phyloP scores from a whole-genome alignment of 2,329 filamentous ascomycete genomes.

The Cryoendolithus antarcticus region DNA sequence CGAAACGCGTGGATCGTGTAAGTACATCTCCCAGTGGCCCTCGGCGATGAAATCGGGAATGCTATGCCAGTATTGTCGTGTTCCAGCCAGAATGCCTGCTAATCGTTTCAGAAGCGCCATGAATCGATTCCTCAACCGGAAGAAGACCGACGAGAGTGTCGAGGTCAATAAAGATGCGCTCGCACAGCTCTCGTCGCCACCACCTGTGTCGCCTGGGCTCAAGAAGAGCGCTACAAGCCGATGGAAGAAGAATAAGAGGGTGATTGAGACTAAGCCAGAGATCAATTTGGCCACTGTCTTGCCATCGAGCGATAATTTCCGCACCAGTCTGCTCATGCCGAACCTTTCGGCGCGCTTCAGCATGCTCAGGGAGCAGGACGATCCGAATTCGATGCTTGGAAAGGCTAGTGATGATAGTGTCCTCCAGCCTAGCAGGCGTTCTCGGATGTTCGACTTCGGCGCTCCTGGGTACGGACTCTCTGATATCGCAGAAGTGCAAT shows the following conservation, averaged over 20 bases:
- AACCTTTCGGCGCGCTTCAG: slow-evolving; percentile 91
- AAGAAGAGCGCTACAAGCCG: slow-evolving; percentile 21
- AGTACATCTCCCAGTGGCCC: too few relatives aligned
- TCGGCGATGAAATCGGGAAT: too few relatives aligned
- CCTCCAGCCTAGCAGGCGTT: slow-evolving; percentile 68
- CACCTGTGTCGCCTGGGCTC: slow-evolving; percentile 13
- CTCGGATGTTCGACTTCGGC: slow-evolving; percentile 62
- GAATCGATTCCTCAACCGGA: slow-evolving; percentile 6
- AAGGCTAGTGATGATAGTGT: slow-evolving; percentile 96
- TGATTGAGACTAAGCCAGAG: slow-evolving; percentile 45
- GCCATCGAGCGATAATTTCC: slow-evolving; percentile 77
- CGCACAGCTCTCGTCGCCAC: slow-evolving; percentile 2
- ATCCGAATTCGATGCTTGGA: slow-evolving; percentile 75
- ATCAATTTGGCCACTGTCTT: slow-evolving; percentile 64
- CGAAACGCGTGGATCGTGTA: too few relatives aligned
- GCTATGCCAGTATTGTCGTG: not conserved
- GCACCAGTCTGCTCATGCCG: slow-evolving; percentile 91
- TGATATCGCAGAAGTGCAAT: slow-evolving; percentile 87
- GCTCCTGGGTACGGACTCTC: slow-evolving; percentile 41
- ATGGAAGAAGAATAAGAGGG: slow-evolving; percentile 38
- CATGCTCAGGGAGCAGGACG: slow-evolving; percentile 90
- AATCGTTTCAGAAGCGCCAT: slow-evolving; percentile 5
- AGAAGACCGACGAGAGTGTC: slow-evolving; percentile 4
- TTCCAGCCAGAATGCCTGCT: not conserved
- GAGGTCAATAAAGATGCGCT: slow-evolving; percentile 1